A percentile compares a stretch with the other conserved stretches of the same genome.
These are phyloP conservation scores for Nitzschia putrida DNA, from an alignment of 108 stramenopile genomes.

Conservation along the genomic window DNA sequence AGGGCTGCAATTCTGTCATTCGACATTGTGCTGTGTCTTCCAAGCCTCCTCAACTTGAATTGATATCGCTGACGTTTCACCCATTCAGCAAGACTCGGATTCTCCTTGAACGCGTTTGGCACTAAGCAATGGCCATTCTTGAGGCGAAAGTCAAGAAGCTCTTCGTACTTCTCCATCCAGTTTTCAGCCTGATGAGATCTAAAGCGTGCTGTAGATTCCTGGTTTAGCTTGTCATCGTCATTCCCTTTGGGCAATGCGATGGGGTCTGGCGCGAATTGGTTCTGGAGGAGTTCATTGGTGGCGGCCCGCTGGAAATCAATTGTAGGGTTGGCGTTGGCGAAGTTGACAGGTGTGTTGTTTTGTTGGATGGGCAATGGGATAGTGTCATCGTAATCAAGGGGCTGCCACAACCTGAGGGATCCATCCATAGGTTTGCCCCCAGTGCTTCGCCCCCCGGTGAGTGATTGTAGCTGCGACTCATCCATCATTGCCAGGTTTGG, in stretches of 20 bases:
- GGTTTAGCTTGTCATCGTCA: not conserved
- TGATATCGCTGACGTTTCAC: constrained; percentile 48
- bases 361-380: too few relatives aligned
- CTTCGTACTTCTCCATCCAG: constrained; percentile 38
- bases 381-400: too few relatives aligned
- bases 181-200: constrained; percentile 33
- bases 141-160: constrained; percentile 29
- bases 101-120: constrained; percentile 34
- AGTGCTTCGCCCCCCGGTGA: too few relatives aligned
- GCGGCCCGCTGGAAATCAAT: too few relatives aligned
- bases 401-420: too few relatives aligned
- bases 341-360: too few relatives aligned
- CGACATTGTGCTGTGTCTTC: constrained; percentile 47
- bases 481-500: too few relatives aligned
- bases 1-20: constrained; percentile 44
- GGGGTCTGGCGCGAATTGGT: too few relatives aligned
- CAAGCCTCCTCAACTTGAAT: constrained; percentile 31
- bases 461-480: too few relatives aligned
- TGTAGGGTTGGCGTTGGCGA: too few relatives aligned
- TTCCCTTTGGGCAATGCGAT: not conserved
- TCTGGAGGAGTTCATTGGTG: too few relatives aligned
- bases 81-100: constrained; percentile 45
- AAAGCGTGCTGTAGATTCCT: constrained; percentile 14
- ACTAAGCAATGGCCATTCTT: constrained; percentile 41
- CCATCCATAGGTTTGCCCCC: too few relatives aligned